These are phyloP conservation scores for Flaveria ramosissima DNA, from an alignment of 129 eudicot species.

Conservation along the genomic window DNA sequence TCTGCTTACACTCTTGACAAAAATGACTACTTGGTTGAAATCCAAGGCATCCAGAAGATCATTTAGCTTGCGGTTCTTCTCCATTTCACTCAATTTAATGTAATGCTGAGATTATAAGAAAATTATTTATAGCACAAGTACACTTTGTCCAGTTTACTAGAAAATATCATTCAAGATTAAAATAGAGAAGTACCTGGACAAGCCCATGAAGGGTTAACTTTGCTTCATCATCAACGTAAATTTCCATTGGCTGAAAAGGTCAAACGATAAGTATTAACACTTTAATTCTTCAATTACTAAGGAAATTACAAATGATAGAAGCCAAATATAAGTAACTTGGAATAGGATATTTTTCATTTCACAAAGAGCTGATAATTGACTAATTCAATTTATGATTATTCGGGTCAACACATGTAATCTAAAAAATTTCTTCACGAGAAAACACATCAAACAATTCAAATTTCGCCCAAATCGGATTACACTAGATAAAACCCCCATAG, in stretches of 20 bases:
- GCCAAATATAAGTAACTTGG: not conserved
- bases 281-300: slow-evolving; percentile 13
- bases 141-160: not conserved
- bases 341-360: not conserved
- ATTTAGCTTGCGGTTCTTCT: slow-evolving; percentile 89
- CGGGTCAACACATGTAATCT: not conserved
- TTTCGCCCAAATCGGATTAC: not conserved
- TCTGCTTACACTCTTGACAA: slow-evolving; percentile 89
- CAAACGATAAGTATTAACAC: slow-evolving; percentile 7
- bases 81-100: slow-evolving; percentile 82
- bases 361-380: not conserved
- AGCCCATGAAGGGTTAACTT: slow-evolving; percentile 94
- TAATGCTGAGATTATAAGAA: slow-evolving; percentile 58
- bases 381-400: not conserved
- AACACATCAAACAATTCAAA: not conserved
- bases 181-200: slow-evolving; percentile 63
- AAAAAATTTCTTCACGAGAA: not conserved
- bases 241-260: slow-evolving; percentile 93
- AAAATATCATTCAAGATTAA: not conserved
- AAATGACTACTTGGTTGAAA: slow-evolving; percentile 91
- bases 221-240: slow-evolving; percentile 94
- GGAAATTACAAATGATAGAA: not conserved
- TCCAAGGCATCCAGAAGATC: slow-evolving; percentile 93
- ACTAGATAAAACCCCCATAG: not conserved
- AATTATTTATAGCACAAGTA: not conserved